These are phyloP conservation scores for Uronychia setigera DNA, from an alignment of 73 alveolate species.

Conservation along the genomic window DNA sequence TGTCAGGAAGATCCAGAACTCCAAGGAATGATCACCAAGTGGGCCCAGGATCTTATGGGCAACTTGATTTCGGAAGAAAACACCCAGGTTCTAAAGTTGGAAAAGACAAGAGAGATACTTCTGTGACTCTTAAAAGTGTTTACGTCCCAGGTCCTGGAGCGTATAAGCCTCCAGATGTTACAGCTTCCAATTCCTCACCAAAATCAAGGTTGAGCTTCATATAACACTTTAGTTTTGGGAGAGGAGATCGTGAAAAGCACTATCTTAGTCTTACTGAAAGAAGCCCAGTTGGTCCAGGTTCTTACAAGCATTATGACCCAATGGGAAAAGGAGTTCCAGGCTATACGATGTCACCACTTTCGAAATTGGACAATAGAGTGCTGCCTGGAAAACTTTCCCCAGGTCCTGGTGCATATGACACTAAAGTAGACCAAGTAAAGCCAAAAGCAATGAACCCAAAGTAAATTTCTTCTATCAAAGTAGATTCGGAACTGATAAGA, in stretches of 20 bases:
- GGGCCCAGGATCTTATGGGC: constrained; percentile 1
- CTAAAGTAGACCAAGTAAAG: background rate
- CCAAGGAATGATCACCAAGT: constrained; percentile 6
- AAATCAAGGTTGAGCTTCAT: background rate
- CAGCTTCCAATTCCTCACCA: background rate
- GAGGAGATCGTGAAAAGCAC: background rate
- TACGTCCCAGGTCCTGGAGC: background rate
- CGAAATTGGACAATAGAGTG: constrained; percentile 11
- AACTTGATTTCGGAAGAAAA: constrained; percentile 1
- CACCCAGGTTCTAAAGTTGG: constrained; percentile 21
- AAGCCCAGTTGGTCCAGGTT: constrained; percentile 31
- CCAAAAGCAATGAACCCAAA: background rate
- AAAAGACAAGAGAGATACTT: background rate
- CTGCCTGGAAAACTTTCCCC: constrained; percentile 33
- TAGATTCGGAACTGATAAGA: background rate
- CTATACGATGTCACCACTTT: constrained; percentile 1
- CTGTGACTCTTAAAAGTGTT: background rate
- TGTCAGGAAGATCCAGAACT: constrained; percentile 2
- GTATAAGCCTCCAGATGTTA: background rate
- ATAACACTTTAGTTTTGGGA: constrained; percentile 10
- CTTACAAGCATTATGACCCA: background rate
- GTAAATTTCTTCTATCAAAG: background rate
- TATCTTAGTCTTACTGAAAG: background rate
- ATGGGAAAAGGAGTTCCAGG: constrained; percentile 25
- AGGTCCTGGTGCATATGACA: constrained; percentile 17